Conservation (phyloP, 1,284 basidiomycete genomes). For the Puccinia novopanici region DNA sequence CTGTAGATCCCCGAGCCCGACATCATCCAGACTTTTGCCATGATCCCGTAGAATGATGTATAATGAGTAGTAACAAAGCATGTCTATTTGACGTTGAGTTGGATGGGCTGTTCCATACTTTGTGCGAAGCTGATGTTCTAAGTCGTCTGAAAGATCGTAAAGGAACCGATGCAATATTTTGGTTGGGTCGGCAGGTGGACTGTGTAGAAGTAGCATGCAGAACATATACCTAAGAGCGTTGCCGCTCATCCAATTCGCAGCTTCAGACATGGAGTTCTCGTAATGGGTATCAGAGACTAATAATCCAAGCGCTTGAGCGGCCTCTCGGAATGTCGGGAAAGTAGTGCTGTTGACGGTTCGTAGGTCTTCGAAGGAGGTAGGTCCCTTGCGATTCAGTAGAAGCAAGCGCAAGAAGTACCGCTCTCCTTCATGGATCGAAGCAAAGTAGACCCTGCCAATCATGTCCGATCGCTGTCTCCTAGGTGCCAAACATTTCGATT, state of each 20-base stretch:
- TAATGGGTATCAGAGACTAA: slow-evolving; percentile 4
- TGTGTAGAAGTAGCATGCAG: too few relatives aligned
- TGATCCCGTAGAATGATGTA: too few relatives aligned
- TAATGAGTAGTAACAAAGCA: too few relatives aligned
- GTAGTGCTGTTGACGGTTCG: background rate
- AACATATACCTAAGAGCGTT: too few relatives aligned
- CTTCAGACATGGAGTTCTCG: background rate
- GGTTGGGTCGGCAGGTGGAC: slow-evolving; percentile 54
- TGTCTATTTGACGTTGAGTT: too few relatives aligned
- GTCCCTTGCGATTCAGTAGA: slow-evolving; percentile 52
- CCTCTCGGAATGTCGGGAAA: too few relatives aligned
- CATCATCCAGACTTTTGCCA: too few relatives aligned
- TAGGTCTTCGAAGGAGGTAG: background rate
- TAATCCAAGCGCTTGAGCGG: background rate
- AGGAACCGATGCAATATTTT: too few relatives aligned
- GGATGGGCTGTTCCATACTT: too few relatives aligned
- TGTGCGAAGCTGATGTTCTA: background rate
- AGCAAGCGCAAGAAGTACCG: background rate
- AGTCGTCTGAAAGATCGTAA: background rate
- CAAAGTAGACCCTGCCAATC: background rate
- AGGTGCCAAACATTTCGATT: background rate
- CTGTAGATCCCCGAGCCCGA: too few relatives aligned
- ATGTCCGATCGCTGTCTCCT: background rate
- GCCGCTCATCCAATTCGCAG: background rate
- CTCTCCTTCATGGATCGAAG: background rate